Evolutionary conservation across 208 protist species (phyloP).

Genomic region (Trichomonas gallinae): DNA sequence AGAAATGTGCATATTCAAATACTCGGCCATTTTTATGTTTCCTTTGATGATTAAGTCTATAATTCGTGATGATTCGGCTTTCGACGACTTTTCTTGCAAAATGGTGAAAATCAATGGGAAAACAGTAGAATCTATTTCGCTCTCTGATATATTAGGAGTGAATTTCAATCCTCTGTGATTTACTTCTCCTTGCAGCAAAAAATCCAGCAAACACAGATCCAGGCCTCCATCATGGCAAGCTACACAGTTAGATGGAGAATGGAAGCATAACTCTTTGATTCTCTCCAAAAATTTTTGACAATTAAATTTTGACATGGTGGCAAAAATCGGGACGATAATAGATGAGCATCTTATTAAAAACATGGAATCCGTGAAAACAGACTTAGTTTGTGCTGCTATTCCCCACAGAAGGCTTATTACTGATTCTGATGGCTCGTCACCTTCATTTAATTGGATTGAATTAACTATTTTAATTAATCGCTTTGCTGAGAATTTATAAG

Average conservation of each 20-base stretch:
- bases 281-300: background rate
- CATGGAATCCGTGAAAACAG: background rate
- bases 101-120: background rate
- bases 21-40: background rate
- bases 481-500: background rate
- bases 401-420: background rate
- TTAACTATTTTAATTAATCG: background rate
- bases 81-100: background rate
- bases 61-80: background rate
- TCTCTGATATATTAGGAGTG: background rate
- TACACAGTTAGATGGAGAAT: background rate
- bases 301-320: background rate
- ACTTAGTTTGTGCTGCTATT: background rate
- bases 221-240: background rate
- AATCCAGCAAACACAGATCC: background rate
- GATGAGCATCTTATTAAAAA: background rate
- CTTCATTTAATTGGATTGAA: background rate
- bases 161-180: background rate
- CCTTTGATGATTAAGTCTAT: background rate
- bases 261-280: background rate
- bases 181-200: background rate
- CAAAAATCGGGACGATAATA: background rate
- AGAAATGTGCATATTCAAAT: background rate
- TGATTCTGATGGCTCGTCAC: background rate
- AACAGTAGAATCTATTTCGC: background rate